Conservation (phyloP, 2,329 filamentous ascomycete species). For the Cladophialophora psammophila region DNA sequence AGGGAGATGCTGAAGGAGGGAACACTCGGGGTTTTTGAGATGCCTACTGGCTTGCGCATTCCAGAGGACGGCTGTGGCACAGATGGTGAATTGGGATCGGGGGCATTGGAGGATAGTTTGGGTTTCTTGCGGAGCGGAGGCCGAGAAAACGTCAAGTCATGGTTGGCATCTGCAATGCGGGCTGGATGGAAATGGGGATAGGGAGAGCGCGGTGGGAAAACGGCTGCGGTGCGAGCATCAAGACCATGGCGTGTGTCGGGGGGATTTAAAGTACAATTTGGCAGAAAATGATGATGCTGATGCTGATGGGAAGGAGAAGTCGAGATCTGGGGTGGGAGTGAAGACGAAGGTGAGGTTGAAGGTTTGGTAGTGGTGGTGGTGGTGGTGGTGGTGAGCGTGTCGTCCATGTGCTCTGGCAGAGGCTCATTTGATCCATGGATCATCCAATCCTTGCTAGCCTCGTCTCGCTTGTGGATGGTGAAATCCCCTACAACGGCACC, state of each 20-base stretch:
- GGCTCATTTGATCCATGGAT: conserved; percentile 29
- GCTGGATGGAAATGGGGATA: conserved; percentile 28
- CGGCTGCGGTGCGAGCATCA: conserved; percentile 21
- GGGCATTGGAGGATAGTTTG: conserved; percentile 31
- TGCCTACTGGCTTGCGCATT: conserved; percentile 30
- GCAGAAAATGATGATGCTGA: conserved; percentile 15
- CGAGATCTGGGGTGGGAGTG: conserved; percentile 16
- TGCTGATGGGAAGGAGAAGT: conserved; percentile 12
- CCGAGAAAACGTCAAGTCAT: conserved; percentile 30
- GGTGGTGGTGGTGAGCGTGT: conserved; percentile 5
- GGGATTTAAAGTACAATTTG: conserved; percentile 22
- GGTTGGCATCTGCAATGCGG: conserved; percentile 23
- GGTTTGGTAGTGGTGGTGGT: neutral
- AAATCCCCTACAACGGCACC: conserved; percentile 16
- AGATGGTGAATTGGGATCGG: conserved; percentile 16
- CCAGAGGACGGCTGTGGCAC: conserved; percentile 20
- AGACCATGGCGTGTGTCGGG: conserved; percentile 22
- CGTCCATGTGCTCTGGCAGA: conserved; percentile 8
- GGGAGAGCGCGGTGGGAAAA: conserved; percentile 16
- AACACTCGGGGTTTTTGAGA: conserved; percentile 31
- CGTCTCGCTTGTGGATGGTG: conserved; percentile 36
- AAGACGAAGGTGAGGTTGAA: conserved; percentile 16
- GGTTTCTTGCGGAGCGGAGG: conserved; percentile 38
- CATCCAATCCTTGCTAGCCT: conserved; percentile 29
- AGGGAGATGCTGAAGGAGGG: conserved; percentile 30